A percentile compares a stretch with the other conserved stretches of the same genome.
Conservation (phyloP, 257 asterid species). For the Buddleja alternifolia region DNA sequence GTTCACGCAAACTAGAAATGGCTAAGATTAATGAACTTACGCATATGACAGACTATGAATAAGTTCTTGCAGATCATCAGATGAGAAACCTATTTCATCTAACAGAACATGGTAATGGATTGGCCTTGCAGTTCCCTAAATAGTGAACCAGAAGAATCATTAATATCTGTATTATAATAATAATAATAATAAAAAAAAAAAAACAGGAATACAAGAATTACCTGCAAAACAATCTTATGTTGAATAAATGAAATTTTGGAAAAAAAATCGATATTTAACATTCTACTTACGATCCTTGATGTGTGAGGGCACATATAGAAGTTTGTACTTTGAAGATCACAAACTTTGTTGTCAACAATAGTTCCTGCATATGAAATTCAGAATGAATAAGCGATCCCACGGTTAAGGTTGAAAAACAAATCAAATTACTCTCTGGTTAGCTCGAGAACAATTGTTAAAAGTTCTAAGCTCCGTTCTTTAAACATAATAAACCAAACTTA, state of each 20-base stretch:
- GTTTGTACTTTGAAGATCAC: conserved; percentile 35
- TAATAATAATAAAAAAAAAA: no score
- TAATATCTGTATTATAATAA: no score
- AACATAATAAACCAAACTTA: no score
- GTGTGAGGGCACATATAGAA: conserved; percentile 42
- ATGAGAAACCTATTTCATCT: conserved; percentile 52
- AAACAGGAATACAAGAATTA: no score
- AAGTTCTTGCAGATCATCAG: conserved; percentile 51
- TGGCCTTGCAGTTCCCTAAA: conserved; percentile 56
- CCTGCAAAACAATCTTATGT: no score
- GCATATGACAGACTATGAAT: conserved; percentile 46
- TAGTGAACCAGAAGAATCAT: conserved; percentile 11
- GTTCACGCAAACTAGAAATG: not conserved
- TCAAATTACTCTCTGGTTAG: no score
- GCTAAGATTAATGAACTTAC: conserved; percentile 37
- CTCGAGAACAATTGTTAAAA: no score
- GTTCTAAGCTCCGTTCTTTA: no score
- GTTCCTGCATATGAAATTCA: conserved; percentile 31
- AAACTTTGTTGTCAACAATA: conserved; percentile 36
- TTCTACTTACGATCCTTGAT: conserved; percentile 36
- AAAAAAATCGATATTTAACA: not conserved
- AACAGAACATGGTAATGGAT: conserved; percentile 52
- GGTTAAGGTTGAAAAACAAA: no score
- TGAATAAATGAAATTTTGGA: not conserved
- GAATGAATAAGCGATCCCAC: not conserved